Evolutionary conservation across 2,329 filamentous ascomycete genomes (phyloP).

Genomic region (Ascochyta pisi): DNA sequence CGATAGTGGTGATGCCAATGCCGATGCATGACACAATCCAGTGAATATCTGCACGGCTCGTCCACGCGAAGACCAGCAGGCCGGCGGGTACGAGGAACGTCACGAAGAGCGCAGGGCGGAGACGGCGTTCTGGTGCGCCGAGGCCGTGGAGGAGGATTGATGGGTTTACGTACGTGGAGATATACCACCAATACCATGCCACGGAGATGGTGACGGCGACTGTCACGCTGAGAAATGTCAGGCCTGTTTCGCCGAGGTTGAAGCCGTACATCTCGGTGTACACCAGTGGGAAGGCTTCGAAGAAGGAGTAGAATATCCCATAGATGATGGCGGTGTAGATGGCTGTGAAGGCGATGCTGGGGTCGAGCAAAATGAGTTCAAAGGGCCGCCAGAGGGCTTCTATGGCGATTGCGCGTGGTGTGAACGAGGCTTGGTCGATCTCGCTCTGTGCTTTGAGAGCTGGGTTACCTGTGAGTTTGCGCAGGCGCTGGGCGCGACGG

Average conservation of each 20-base stretch:
- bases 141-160: constrained; percentile 65
- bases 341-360: constrained; percentile 83
- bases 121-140: constrained; percentile 74
- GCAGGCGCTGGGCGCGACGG: constrained; percentile 72
- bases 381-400: constrained; percentile 74
- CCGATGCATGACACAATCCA: constrained; percentile 65
- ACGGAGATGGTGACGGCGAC: constrained; percentile 74
- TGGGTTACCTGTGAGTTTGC: constrained; percentile 69
- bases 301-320: constrained; percentile 77
- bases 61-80: constrained; percentile 72
- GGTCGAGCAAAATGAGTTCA: constrained; percentile 81
- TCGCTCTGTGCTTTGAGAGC: constrained; percentile 79
- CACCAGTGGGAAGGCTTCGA: constrained; percentile 69
- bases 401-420: constrained; percentile 50
- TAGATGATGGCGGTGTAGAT: constrained; percentile 86
- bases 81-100: constrained; percentile 68
- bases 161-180: constrained; percentile 73
- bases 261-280: constrained; percentile 82
- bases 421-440: constrained; percentile 65
- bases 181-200: constrained; percentile 73
- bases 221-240: constrained; percentile 86
- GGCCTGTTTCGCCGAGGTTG: constrained; percentile 72
- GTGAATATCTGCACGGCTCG: constrained; percentile 65
- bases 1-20: constrained; percentile 58
- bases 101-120: constrained; percentile 71